Percentiles rank a stretch among this genome's conserved stretches.
Evolutionary conservation across 1,284 basidiomycete genomes (phyloP).

Genomic region (Irpex lacteus): DNA sequence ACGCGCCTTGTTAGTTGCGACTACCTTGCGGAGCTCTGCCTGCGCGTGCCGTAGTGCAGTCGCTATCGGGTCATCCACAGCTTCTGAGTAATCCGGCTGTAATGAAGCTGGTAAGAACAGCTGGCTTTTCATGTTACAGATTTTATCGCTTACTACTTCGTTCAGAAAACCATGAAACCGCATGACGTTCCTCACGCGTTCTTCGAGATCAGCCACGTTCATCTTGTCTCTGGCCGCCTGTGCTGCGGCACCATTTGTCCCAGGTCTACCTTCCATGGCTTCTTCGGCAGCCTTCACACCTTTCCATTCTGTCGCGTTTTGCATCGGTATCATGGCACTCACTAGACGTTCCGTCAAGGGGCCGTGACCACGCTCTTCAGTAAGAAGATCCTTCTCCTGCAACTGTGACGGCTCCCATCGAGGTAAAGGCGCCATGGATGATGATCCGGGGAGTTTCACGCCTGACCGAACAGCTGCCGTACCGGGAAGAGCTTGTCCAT

Average conservation of each 20-base stretch:
- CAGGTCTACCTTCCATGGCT: slow-evolving; percentile 78
- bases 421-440: slow-evolving; percentile 43
- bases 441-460: slow-evolving; percentile 25
- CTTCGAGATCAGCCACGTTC: slow-evolving; percentile 70
- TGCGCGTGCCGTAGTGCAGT: slow-evolving; percentile 89
- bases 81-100: slow-evolving; percentile 74
- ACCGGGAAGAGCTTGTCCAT: slow-evolving; percentile 40
- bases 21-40: slow-evolving; percentile 73
- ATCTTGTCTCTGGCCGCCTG: slow-evolving; percentile 69
- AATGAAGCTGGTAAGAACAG: slow-evolving; percentile 3
- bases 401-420: slow-evolving; percentile 77
- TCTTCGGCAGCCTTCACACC: slow-evolving; percentile 77
- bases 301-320: slow-evolving; percentile 63
- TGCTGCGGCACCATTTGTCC: slow-evolving; percentile 69
- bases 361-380: slow-evolving; percentile 75
- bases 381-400: slow-evolving; percentile 55
- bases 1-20: slow-evolving; percentile 81
- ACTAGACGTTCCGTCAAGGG: slow-evolving; percentile 80
- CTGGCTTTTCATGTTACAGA: background rate
- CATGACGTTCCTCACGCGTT: slow-evolving; percentile 68
- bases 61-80: slow-evolving; percentile 92
- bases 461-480: slow-evolving; percentile 34
- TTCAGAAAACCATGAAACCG: slow-evolving; percentile 65
- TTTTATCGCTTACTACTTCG: slow-evolving; percentile 43
- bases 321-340: slow-evolving; percentile 71